These are phyloP conservation scores for Cercospora citrullina DNA, from an alignment of 2,329 filamentous ascomycete genomes.

Conservation along the genomic window DNA sequence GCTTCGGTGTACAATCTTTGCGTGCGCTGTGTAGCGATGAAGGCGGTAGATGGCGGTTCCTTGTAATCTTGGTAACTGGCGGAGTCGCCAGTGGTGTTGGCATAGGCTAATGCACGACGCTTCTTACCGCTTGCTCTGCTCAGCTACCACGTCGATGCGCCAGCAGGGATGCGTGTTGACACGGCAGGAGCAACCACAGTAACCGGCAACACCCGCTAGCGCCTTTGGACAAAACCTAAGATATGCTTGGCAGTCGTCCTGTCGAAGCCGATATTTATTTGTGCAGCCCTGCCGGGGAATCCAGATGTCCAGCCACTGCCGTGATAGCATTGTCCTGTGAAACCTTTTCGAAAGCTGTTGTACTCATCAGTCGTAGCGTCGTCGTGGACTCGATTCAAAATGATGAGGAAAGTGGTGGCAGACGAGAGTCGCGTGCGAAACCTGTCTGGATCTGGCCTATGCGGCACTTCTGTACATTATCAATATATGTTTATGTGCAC, in stretches of 20 bases:
- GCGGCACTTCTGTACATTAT: background rate
- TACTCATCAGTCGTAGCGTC: background rate
- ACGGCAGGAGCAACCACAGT: background rate
- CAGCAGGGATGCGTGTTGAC: background rate
- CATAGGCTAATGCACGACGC: background rate
- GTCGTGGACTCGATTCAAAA: background rate
- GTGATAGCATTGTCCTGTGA: no score
- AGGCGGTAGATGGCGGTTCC: background rate
- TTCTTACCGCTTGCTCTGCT: background rate
- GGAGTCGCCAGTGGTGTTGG: background rate
- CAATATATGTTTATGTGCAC: background rate
- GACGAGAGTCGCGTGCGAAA: background rate
- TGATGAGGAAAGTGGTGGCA: background rate
- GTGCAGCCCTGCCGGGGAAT: background rate
- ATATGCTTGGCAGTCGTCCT: background rate
- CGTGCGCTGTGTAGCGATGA: background rate
- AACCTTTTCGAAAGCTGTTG: no score
- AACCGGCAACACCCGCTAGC: background rate
- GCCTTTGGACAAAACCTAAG: background rate
- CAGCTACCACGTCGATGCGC: background rate
- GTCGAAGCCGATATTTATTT: background rate
- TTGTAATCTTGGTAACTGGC: background rate
- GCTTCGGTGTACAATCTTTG: background rate
- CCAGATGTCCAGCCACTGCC: background rate
- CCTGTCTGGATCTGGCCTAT: background rate